Evolutionary conservation across 2,329 filamentous ascomycete genomes (phyloP), one percentile per base, ranked within the genome.

Genomic region (Claviceps spartinae): DNA sequence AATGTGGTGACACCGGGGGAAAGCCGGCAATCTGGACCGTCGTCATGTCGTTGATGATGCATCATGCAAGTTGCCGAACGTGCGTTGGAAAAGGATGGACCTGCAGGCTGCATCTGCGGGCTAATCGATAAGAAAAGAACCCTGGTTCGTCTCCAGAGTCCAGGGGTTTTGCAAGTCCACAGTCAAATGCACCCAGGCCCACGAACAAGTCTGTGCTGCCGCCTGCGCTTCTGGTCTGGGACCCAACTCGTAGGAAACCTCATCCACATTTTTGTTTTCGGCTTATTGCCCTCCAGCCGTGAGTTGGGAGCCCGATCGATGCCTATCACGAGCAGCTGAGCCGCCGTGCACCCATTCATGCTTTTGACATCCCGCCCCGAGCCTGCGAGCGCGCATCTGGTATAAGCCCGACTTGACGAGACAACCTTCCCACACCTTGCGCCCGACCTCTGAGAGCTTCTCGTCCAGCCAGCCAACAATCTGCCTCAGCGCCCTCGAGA

Each of bases 401-500:
- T 43, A 26, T 37, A 26, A 50, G 44, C 48, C 36, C 20, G 34
- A 37, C 24, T 30, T 48, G 22, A 40, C 14, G 20, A n/a, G 24
- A 26, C 43, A 7, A 34, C 11, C 46, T 18, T 13, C 37, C 30
- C 47, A 26, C 26, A 9, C 26, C 43, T 26, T 2, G 46, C 46
- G 20, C 47, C 18, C 11, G 20, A 24, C 16, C 22, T 48, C 34
- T 22, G 16, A 16, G 42, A 47, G 13, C 51, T 47, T 42, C 14
- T 45, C 47, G n/a, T 24, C 40, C 41, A 20, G 42, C 37, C 43
- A 30, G 24, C 34, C 41, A 22, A 37, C 47, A 44, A 43, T 9
- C 26, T 40, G n/a, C 50, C 50, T 47, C 48, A 41, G 48, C 53
- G 48, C 53, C 40, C 48, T 47, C 48, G 53, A 45, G 48, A 53